Percentiles rank a stretch among this genome's conserved stretches.
phyloP scores from a whole-genome alignment of 257 asterid genomes.

The Asclepias syriaca region DNA sequence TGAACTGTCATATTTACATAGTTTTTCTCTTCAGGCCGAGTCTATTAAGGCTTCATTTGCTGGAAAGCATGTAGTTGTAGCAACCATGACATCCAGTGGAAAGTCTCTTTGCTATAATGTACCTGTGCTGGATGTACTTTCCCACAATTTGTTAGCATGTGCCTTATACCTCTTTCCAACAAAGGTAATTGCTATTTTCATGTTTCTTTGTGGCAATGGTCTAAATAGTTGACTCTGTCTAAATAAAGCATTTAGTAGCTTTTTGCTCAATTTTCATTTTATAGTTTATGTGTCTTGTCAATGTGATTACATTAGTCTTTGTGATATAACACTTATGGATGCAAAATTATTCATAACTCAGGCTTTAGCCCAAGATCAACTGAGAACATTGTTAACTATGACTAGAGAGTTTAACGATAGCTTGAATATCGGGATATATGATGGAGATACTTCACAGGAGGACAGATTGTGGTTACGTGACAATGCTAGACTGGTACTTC shows the following conservation, averaged over 20 bases:
- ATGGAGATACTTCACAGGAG: conserved; percentile 85
- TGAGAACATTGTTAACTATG: conserved; percentile 62
- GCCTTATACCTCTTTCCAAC: conserved; percentile 94
- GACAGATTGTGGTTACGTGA: conserved; percentile 82
- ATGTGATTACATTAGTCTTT: not conserved
- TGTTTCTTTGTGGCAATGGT: not conserved
- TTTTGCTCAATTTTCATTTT: not conserved
- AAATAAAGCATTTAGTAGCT: not conserved
- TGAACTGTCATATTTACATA: conserved; percentile 1
- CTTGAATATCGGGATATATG: conserved; percentile 78
- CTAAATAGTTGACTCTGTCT: not conserved
- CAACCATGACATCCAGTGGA: conserved; percentile 98
- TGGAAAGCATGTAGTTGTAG: conserved; percentile 85
- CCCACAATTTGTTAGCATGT: conserved; percentile 59
- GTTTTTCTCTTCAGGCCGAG: conserved; percentile 46
- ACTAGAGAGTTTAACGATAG: conserved; percentile 53
- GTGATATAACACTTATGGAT: conserved; percentile 12
- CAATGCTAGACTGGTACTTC: conserved; percentile 82
- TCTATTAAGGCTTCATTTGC: conserved; percentile 84
- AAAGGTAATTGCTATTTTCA: conserved; percentile 40
- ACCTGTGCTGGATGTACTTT: conserved; percentile 80
- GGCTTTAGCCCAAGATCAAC: conserved; percentile 99
- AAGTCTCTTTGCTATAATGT: conserved; percentile 96
- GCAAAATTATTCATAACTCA: conserved; percentile 29
- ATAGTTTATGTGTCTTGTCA: not conserved